Conservation (phyloP, 2,329 filamentous ascomycete species). For the Podosphaera fusca region DNA sequence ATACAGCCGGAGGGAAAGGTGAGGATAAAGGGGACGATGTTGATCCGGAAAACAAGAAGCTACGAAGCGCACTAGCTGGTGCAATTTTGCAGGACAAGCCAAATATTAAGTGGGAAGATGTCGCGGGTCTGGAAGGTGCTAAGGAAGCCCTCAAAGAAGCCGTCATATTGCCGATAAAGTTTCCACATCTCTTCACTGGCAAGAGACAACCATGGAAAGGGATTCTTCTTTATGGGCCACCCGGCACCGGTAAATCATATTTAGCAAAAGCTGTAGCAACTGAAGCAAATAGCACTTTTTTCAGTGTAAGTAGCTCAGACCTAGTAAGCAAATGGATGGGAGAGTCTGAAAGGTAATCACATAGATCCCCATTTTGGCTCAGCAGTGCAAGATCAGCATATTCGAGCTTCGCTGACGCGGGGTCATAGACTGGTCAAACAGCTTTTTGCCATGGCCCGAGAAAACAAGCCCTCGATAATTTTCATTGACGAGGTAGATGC, state of each 20-base stretch:
- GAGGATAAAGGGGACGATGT: slow-evolving; percentile 34
- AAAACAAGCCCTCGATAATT: slow-evolving; percentile 95
- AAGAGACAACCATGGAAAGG: slow-evolving; percentile 98
- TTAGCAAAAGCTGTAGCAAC: slow-evolving; percentile 93
- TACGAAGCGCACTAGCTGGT: slow-evolving; percentile 71
- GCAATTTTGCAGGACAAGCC: slow-evolving; percentile 90
- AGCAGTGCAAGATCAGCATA: not conserved
- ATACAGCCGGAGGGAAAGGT: slow-evolving; percentile 36
- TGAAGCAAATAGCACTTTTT: slow-evolving; percentile 96
- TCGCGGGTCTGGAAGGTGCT: slow-evolving; percentile 76
- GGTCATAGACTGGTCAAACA: slow-evolving; percentile 52
- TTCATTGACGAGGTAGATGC: slow-evolving; percentile 98
- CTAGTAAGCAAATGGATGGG: slow-evolving; percentile 99
- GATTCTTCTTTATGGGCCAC: slow-evolving; percentile 84
- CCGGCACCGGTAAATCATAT: slow-evolving; percentile 94
- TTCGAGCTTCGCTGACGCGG: slow-evolving; percentile 3
- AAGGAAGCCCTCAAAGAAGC: slow-evolving; percentile 97
- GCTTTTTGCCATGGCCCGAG: slow-evolving; percentile 89
- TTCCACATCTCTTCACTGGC: slow-evolving; percentile 84
- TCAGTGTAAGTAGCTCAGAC: slow-evolving; percentile 93
- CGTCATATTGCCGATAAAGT: slow-evolving; percentile 93
- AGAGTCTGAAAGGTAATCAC: slow-evolving; percentile 70
- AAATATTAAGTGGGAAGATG: slow-evolving; percentile 94
- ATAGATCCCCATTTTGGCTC: not conserved
- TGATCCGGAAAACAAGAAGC: slow-evolving; percentile 90